phyloP scores from a whole-genome alignment of 1,284 basidiomycete genomes.

The Ganoderma lucidum region DNA sequence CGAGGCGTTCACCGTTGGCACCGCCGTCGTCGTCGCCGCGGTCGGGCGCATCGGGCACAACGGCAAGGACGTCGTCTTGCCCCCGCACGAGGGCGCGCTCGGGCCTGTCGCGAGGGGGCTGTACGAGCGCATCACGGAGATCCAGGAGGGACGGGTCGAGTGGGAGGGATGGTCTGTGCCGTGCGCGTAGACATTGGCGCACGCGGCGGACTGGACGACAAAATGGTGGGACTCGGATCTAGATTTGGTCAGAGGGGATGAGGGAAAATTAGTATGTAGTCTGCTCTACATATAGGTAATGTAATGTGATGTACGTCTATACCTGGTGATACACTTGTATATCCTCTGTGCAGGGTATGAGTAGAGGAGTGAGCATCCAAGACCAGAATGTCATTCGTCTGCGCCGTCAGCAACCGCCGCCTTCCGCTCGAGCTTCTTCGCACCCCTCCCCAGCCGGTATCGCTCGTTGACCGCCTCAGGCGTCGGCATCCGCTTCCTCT shows the following conservation, averaged over 20 bases:
- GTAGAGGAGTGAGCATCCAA: neutral
- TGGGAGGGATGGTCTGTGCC: conserved; percentile 62
- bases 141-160: conserved; percentile 69
- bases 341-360: conserved; percentile 6
- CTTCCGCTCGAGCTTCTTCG: conserved; percentile 40
- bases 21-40: conserved; percentile 69
- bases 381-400: conserved; percentile 25
- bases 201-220: conserved; percentile 6
- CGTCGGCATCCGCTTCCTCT: conserved; percentile 71
- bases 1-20: conserved; percentile 81
- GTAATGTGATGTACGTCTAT: conserved; percentile 20
- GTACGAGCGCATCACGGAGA: conserved; percentile 61
- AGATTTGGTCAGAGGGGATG: neutral
- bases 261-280: conserved; percentile 18
- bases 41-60: conserved; percentile 64
- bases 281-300: conserved; percentile 18
- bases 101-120: conserved; percentile 67
- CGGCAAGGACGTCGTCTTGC: conserved; percentile 60
- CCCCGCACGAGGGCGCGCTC: conserved; percentile 53
- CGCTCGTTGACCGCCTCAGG: conserved; percentile 80
- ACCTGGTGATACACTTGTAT: conserved; percentile 21
- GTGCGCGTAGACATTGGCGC: conserved; percentile 37
- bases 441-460: conserved; percentile 76
- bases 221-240: neutral
- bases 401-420: conserved; percentile 20